A percentile compares a stretch with the other conserved stretches of the same genome.
Evolutionary conservation across 2,329 filamentous ascomycete species (phyloP).

Genomic region (Chaetomium globosum): DNA sequence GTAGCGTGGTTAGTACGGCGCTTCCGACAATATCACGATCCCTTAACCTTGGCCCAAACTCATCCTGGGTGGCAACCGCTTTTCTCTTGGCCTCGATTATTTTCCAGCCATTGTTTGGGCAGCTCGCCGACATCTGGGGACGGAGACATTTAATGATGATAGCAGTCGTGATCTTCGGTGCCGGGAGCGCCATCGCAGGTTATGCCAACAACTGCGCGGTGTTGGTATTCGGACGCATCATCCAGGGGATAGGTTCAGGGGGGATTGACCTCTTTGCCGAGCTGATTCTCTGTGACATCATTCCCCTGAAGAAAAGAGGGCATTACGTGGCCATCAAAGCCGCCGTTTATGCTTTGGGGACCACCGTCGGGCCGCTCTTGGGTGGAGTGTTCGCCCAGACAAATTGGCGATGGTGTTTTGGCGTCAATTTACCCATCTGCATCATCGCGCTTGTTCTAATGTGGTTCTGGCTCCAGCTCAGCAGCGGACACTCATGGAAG

Average conservation of each 20-base stretch:
- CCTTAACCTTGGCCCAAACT: slow-evolving; percentile 34
- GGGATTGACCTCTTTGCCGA: slow-evolving; percentile 47
- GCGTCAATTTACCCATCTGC: slow-evolving; percentile 38
- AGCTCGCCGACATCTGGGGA: slow-evolving; percentile 53
- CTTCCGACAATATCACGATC: slow-evolving; percentile 34
- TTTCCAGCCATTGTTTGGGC: slow-evolving; percentile 51
- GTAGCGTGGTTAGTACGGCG: slow-evolving; percentile 37
- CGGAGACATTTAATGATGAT: slow-evolving; percentile 46
- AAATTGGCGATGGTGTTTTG: slow-evolving; percentile 50
- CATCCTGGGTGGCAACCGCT: slow-evolving; percentile 38
- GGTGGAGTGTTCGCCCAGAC: slow-evolving; percentile 37
- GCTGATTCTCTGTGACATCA: slow-evolving; percentile 52
- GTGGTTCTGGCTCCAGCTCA: slow-evolving; percentile 36
- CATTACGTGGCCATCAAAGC: slow-evolving; percentile 46
- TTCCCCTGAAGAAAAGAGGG: slow-evolving; percentile 51
- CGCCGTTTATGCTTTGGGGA: slow-evolving; percentile 43
- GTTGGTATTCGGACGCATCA: slow-evolving; percentile 46
- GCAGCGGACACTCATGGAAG: slow-evolving; percentile 25
- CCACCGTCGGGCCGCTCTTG: slow-evolving; percentile 41
- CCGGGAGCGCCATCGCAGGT: slow-evolving; percentile 52
- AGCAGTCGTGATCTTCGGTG: slow-evolving; percentile 48
- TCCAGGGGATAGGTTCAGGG: slow-evolving; percentile 52
- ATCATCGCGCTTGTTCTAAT: slow-evolving; percentile 33
- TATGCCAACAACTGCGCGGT: slow-evolving; percentile 44
- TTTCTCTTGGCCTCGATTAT: slow-evolving; percentile 42